Evolutionary conservation across 108 stramenopile species (phyloP), one percentile per base, ranked within the genome.

Genomic region (Thalassiosira profunda): DNA sequence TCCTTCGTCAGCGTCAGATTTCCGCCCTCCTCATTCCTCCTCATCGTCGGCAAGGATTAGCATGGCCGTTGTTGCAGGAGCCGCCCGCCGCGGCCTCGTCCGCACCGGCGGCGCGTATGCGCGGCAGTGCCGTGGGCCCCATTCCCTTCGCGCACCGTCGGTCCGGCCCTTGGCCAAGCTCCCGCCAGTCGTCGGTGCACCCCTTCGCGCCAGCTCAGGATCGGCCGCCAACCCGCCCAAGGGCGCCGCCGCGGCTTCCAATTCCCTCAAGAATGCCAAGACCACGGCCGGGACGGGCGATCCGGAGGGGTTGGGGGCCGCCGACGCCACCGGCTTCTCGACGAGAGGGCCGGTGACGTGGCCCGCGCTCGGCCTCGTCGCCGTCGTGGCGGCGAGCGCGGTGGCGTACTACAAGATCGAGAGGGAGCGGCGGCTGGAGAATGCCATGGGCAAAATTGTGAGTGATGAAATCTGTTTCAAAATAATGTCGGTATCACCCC

Each of bases 391-490:
- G 14, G 89, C 87, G 8, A 86, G 89, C 44, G 83, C 85, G 4
- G 91, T 92, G 43, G 87, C 84, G 3, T 95, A 95, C 63, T 95
- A 91, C 59, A 85, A 85, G 47, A 88, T 95, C 57, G 89, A 95
- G 58, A 74, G 93, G 38, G 93, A 95, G 74, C 72, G 90, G 58
- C 79, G 93, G 49, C 82, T 95, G 58, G 93, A 95, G 73, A 80
- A 85, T 48, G 93, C 93, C 62, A 90, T 95, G 90, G 91, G 93
- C 3, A 85, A 91, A 68, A 86, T 95, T 51, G 93, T 95, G 45
- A 78, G 72, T 58, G 42, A 5, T 23, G 54, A 21, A 23, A 49
- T 6, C 34, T 9, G 18, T 5, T 42, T 11, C 15, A 42, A 23
- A 25, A 40, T 40, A 40, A n/a, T 14, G 14, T 11, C 38, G 10